These are phyloP conservation scores for Penicillium italicum DNA, from an alignment of 2,329 filamentous ascomycete genomes.

Conservation along the genomic window DNA sequence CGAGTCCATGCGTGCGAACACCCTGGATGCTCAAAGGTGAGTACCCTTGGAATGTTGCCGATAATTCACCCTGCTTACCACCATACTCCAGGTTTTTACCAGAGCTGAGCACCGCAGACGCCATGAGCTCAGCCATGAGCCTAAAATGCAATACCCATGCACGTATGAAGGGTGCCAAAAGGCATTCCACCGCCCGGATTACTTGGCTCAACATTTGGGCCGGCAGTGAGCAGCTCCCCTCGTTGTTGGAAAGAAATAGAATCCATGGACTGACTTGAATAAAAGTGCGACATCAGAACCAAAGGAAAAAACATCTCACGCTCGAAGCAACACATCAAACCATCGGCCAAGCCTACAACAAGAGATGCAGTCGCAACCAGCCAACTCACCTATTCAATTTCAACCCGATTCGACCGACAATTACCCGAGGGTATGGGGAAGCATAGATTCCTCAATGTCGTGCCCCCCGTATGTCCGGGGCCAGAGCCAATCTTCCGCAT, in stretches of 20 bases:
- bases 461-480: not conserved
- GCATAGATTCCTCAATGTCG: conserved; percentile 2
- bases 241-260: not conserved
- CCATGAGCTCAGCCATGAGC: conserved; percentile 50
- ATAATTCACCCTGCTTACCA: conserved; percentile 4
- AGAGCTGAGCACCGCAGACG: conserved; percentile 48
- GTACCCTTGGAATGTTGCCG: conserved; percentile 2
- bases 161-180: conserved; percentile 44
- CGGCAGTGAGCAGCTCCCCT: conserved; percentile 41
- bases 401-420: not conserved
- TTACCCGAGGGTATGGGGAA: not conserved
- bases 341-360: not conserved
- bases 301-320: not conserved
- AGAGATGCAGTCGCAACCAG: not conserved
- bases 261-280: not conserved
- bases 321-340: not conserved
- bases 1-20: conserved; percentile 48
- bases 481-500: conserved; percentile 1
- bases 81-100: conserved; percentile 42
- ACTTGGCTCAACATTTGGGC: conserved; percentile 48
- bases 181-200: conserved; percentile 47
- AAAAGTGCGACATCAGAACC: not conserved
- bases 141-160: conserved; percentile 44
- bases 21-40: conserved; percentile 47
- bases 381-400: not conserved